phyloP scores from a whole-genome alignment of 495 filamentous ascomycete species.

The Penicillium coffeae region DNA sequence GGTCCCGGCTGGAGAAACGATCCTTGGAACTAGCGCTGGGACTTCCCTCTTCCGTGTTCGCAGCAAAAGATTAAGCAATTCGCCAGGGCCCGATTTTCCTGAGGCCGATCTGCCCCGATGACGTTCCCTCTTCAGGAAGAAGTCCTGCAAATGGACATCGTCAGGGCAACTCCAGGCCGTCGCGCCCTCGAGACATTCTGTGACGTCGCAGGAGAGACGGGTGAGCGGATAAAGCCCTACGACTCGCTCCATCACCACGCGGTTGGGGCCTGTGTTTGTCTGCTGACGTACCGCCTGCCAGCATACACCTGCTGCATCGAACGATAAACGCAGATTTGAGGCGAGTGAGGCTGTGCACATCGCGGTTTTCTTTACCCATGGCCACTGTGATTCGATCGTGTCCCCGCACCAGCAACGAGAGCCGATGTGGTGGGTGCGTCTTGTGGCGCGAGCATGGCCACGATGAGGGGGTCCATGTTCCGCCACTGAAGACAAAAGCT shows the following conservation, averaged over 20 bases:
- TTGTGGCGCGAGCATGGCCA: slow-evolving; percentile 18
- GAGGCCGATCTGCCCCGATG: slow-evolving; percentile 14
- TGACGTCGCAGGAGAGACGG: slow-evolving; percentile 4
- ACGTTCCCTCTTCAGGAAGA: slow-evolving; percentile 10
- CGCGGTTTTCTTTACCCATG: background rate
- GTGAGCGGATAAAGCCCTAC: background rate
- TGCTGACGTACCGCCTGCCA: background rate
- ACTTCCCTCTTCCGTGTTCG: slow-evolving; percentile 22
- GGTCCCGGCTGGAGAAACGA: slow-evolving; percentile 11
- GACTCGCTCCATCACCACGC: background rate
- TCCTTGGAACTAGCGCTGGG: slow-evolving; percentile 27
- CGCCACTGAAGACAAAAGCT: background rate
- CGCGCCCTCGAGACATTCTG: background rate
- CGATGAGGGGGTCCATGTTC: slow-evolving; percentile 1
- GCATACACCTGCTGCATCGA: background rate
- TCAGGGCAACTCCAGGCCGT: background rate
- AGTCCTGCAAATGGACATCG: background rate
- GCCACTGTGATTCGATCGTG: slow-evolving; percentile 17
- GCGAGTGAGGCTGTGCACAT: slow-evolving; percentile 24
- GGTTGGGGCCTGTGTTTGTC: background rate
- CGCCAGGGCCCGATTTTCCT: background rate
- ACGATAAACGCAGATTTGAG: slow-evolving; percentile 2
- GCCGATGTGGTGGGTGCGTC: slow-evolving; percentile 15
- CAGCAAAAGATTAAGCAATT: slow-evolving; percentile 25
- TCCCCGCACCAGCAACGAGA: slow-evolving; percentile 20